Base-by-base conservation (phyloP, 257 asterid species). In the Echites panduratus region DNA sequence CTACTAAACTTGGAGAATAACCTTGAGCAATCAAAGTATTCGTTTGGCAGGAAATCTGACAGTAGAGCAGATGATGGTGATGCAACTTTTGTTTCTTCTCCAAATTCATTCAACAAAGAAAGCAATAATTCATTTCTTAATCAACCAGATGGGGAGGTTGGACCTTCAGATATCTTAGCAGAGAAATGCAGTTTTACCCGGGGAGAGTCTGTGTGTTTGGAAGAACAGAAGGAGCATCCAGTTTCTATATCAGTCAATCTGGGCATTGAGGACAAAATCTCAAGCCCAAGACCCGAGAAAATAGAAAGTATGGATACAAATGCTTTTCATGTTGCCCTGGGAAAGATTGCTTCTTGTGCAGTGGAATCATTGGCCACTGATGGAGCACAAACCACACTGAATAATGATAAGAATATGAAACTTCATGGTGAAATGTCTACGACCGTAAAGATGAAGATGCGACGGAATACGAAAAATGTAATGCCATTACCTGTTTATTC, bases 1-100 rank as follows among this genome's bases (percentile, higher is more conserved):
- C n/a, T n/a, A n/a, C n/a, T n/a, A n/a, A n/a, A 67, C 74, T 71
- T 79, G 76, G 69, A 76, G 53, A 48, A 68, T 58, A 72, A 68
- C 38, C 38, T 10, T 59, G 69, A 66, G 50, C 72, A 58, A 58
- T 16, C 57, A 53, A 43, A 54, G 24, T 57, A 70, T 66, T 80
- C 76, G 54, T 56, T 77, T 66, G 48, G 47, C 59, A 22, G 56
- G 48, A 74, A 70, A 45, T 70, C 79, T 16, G 71, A 59, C 7
- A 38, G 10, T 63, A 73, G 72, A 64, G 10, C 24, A 40, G 47
- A 74, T 47, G 27, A 29, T 24, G 24, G 43, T 43, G 22, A 65
- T 47, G 68, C 67, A 27, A 70, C 66, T 22, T 40, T 74, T 63
- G 73, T n/a, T n/a, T n/a, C 73, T 54, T 61, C 73, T 4, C 49